Percentiles rank a stretch among this genome's conserved stretches.
phyloP scores from a whole-genome alignment of 1,139 yeast genomes.

The Lodderomyces elongisporus region DNA sequence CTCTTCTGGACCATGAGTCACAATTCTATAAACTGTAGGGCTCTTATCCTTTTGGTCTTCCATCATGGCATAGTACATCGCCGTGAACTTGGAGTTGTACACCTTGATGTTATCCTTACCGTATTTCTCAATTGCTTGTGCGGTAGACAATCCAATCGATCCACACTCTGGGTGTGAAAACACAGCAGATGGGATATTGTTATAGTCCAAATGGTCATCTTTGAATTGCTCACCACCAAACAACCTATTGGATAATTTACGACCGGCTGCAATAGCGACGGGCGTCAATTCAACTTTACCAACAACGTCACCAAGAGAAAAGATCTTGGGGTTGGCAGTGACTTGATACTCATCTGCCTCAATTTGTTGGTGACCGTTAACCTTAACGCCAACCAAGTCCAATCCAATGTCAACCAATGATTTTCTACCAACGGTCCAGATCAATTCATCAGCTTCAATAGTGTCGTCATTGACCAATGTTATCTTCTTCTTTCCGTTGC shows the following conservation, averaged over 20 bases:
- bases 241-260: constrained; percentile 84
- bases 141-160: constrained; percentile 79
- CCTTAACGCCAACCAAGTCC: constrained; percentile 67
- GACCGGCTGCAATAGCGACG: constrained; percentile 97
- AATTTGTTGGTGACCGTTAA: constrained; percentile 55
- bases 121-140: constrained; percentile 67
- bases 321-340: constrained; percentile 67
- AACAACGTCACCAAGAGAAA: constrained; percentile 88
- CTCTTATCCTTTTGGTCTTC: constrained; percentile 62
- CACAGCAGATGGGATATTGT: constrained; percentile 82
- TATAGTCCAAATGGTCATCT: constrained; percentile 72
- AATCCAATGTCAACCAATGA: constrained; percentile 71
- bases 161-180: constrained; percentile 99
- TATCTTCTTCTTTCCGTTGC: constrained; percentile 59
- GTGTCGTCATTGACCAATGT: constrained; percentile 48
- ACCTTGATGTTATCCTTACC: constrained; percentile 80
- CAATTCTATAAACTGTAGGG: constrained; percentile 82
- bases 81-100: constrained; percentile 76
- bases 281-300: constrained; percentile 94
- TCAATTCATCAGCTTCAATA: constrained; percentile 69
- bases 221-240: constrained; percentile 75
- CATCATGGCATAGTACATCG: constrained; percentile 91
- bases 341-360: constrained; percentile 84
- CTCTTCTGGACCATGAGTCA: constrained; percentile 76
- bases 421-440: constrained; percentile 94